phyloP scores from a whole-genome alignment of 805 yeast species.

The Yamadazyma sp. region DNA sequence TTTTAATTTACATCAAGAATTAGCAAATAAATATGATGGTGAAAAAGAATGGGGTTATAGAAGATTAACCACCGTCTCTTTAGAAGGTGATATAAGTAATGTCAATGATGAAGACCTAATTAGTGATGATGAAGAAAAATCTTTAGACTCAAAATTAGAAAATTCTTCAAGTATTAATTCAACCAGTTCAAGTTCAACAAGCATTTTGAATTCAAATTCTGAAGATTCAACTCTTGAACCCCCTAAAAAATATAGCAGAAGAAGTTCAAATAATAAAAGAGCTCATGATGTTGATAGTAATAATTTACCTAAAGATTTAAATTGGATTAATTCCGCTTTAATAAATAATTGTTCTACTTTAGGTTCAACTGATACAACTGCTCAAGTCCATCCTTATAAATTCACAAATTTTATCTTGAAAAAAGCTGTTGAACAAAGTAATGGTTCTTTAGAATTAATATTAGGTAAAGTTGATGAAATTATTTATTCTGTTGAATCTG shows the following conservation, averaged over 20 bases:
- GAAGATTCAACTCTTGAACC: conserved; percentile 14
- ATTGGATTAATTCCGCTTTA: conserved; percentile 69
- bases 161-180: conserved; percentile 16
- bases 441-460: conserved; percentile 79
- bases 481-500: conserved; percentile 56
- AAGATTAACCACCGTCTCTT: conserved; percentile 76
- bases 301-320: conserved; percentile 57
- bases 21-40: conserved; percentile 79
- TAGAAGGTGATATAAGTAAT: conserved; percentile 73
- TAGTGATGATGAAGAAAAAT: conserved; percentile 21
- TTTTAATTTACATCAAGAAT: conserved; percentile 78
- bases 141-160: conserved; percentile 14
- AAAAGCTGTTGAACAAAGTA: conserved; percentile 63
- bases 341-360: conserved; percentile 73
- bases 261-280: conserved; percentile 13
- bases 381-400: conserved; percentile 94
- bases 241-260: conserved; percentile 38
- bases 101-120: conserved; percentile 21
- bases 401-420: conserved; percentile 82
- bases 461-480: conserved; percentile 81
- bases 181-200: conserved; percentile 1
- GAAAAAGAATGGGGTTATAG: conserved; percentile 90
- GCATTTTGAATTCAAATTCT: conserved; percentile 1
- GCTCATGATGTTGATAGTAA: conserved; percentile 3
- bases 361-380: conserved; percentile 86